Conservation (phyloP, 2,329 filamentous ascomycete species). For the Mycocentrospora acerina region DNA sequence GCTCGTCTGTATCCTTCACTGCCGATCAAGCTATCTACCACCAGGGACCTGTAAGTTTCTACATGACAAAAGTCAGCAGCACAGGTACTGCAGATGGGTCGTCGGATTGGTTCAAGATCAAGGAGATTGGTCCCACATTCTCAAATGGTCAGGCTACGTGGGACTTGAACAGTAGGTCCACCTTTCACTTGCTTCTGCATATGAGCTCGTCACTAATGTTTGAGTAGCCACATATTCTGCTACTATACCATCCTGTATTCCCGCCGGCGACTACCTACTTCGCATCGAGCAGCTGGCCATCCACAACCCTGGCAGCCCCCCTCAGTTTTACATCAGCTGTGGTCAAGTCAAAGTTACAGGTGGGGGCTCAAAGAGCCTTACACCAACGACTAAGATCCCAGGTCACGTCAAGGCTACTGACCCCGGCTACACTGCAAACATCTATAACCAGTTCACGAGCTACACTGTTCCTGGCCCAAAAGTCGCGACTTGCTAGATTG, state of each 20-base stretch:
- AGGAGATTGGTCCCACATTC: conserved; percentile 42
- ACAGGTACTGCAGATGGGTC: conserved; percentile 39
- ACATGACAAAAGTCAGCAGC: conserved; percentile 40
- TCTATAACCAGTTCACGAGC: conserved; percentile 41
- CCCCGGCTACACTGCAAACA: conserved; percentile 42
- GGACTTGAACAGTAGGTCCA: conserved; percentile 34
- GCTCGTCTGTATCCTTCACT: conserved; percentile 37
- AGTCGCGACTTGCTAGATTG: conserved; percentile 38
- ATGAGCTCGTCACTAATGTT: conserved; percentile 8
- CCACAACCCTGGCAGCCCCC: conserved; percentile 42
- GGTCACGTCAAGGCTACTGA: conserved; percentile 39
- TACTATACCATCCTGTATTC: conserved; percentile 44
- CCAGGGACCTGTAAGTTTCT: conserved; percentile 41
- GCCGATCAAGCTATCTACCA: conserved; percentile 43
- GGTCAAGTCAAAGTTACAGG: conserved; percentile 52
- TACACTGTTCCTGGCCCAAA: conserved; percentile 40
- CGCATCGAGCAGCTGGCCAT: conserved; percentile 53
- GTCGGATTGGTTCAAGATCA: conserved; percentile 44
- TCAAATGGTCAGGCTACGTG: conserved; percentile 33
- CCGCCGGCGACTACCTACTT: conserved; percentile 51
- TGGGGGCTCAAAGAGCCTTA: conserved; percentile 26
- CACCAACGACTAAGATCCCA: conserved; percentile 35
- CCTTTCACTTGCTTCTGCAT: neutral
- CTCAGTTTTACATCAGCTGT: conserved; percentile 42
- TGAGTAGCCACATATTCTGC: conserved; percentile 35